A percentile compares a stretch with the other conserved stretches of the same genome.
These are phyloP conservation scores for Colletotrichum sp. DNA, from an alignment of 2,329 filamentous ascomycete species.

Conservation along the genomic window DNA sequence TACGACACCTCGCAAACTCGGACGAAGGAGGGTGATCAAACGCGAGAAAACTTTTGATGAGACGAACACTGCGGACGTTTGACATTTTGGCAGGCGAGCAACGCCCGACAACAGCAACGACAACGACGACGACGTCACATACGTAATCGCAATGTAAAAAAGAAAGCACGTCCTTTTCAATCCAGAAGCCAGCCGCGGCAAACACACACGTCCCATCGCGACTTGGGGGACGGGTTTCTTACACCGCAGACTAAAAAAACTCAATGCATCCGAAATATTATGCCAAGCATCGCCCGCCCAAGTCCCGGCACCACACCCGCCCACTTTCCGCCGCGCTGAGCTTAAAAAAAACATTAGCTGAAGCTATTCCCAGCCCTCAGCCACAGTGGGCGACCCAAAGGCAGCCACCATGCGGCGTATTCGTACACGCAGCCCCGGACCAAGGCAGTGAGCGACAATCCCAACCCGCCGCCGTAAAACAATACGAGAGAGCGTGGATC, in stretches of 20 bases:
- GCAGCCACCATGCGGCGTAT: neutral
- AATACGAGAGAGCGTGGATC: neutral
- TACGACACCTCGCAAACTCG: neutral
- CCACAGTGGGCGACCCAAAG: neutral
- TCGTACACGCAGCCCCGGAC: neutral
- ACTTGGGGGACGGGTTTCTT: neutral
- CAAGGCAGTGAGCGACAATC: neutral
- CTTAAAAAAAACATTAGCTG: neutral
- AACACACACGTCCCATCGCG: neutral
- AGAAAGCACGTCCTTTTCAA: neutral
- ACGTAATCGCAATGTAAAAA: neutral
- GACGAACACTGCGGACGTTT: neutral
- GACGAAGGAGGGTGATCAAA: conserved; percentile 2
- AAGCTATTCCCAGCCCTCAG: conserved; percentile 15
- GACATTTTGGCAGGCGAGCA: neutral
- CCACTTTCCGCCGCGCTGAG: conserved; percentile 1
- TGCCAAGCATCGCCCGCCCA: neutral
- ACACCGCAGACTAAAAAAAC: neutral
- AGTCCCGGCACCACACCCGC: neutral
- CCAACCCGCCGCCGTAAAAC: neutral
- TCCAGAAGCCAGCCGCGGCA: neutral
- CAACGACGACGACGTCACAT: conserved; percentile 3
- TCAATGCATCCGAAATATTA: neutral
- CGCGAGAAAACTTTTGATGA: neutral
- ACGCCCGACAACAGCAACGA: neutral